Evolutionary conservation across 1,284 basidiomycete species (phyloP).

Genomic region (Moniliophthora roreri): DNA sequence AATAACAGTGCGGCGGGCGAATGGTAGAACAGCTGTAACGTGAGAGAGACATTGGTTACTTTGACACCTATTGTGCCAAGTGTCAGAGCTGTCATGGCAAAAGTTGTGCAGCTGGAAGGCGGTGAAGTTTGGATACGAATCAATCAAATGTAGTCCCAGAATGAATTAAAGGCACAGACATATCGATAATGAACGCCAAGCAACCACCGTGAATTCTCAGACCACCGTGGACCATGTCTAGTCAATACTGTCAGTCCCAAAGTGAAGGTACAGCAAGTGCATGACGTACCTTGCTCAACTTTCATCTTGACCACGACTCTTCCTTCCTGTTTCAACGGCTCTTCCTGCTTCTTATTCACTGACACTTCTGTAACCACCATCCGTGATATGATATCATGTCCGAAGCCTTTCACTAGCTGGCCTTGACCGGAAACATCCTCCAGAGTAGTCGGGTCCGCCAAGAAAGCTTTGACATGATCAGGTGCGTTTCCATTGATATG

Average conservation of each 20-base stretch:
- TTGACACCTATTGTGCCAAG: not conserved
- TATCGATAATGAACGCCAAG: constrained; percentile 1
- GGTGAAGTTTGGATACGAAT: not conserved
- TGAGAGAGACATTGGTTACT: not conserved
- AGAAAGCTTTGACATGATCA: constrained; percentile 4
- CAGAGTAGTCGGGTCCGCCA: constrained; percentile 1
- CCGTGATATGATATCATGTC: not conserved
- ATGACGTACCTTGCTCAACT: not conserved
- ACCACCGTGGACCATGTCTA: constrained; percentile 3
- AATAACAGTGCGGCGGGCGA: not conserved
- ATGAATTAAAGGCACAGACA: not conserved
- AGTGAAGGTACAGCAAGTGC: not conserved
- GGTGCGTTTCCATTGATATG: not conserved
- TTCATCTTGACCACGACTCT: constrained; percentile 4
- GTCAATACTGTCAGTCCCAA: not conserved
- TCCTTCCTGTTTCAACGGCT: not conserved
- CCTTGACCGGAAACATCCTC: constrained; percentile 1
- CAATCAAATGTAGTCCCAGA: not conserved
- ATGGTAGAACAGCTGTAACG: not conserved
- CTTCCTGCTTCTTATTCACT: not conserved
- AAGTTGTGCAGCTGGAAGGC: not conserved
- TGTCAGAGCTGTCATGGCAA: constrained; percentile 3
- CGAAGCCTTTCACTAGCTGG: not conserved
- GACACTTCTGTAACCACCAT: constrained; percentile 5
- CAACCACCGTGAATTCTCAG: not conserved